Evolutionary conservation across 2,329 filamentous ascomycete genomes (phyloP), one percentile per base, ranked within the genome.

Genomic region (Pseudogymnoascus sp.): DNA sequence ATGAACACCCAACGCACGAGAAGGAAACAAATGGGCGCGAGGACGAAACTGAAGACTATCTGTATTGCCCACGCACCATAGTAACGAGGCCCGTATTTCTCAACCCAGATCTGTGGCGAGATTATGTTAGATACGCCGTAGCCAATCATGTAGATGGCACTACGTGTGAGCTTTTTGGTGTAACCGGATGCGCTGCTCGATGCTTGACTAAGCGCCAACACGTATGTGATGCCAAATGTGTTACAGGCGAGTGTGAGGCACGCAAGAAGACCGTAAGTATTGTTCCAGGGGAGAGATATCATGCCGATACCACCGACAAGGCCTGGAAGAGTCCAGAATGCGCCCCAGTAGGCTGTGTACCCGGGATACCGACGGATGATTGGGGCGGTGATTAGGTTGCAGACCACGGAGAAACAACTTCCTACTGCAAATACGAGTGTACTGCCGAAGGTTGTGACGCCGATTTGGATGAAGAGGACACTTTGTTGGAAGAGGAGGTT

Each of bases 401-500:
- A 68, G 4, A 65, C 64, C 0, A 77, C 68, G 3, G 71, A 72
- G 28, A 77, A 77, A 0, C 71, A 75, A 17, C 76, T 74, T 0
- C 75, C 74, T 0, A 76, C 76, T 0, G 71, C 75, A 0, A 72
- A 71, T 2, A 78, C 76, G 1, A 78, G 72, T 0, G 77, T 78
- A 1, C 76, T 78, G 0, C 75, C 76, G 0, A 78, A 68, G 9
- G 69, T 70, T 3, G 70, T 71, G 9, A 78, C 72, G 0, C 76
- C 76, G 3, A 78, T 69, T 0, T 70, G 69, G 1, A 70, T 69
- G 0, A 70, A 73, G 9, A 78, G 70, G 2, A 78, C 70, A 60
- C 75, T 77, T 61, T 77, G 74, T 64, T 78, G 76, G 60, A 77
- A 78, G 19, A 72, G 71, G 38, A 78, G 69, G 64, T 77, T 78